Conservation (phyloP, 2,329 filamentous ascomycete species). For the Aphanocladium album region DNA sequence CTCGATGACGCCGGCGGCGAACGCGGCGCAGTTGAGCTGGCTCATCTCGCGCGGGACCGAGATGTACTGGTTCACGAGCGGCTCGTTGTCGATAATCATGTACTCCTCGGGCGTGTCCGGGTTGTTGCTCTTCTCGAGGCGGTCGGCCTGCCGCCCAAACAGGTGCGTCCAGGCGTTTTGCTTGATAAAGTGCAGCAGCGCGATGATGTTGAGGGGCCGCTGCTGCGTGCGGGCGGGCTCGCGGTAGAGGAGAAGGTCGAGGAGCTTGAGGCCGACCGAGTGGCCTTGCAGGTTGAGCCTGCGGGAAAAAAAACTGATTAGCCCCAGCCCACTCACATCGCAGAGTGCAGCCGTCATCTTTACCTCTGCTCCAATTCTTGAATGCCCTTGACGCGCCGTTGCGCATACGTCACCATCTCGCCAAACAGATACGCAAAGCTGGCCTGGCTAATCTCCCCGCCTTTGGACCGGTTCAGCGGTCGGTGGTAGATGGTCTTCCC, state of each 20-base stretch:
- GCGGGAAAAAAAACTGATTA: slow-evolving; percentile 4
- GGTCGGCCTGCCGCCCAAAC: slow-evolving; percentile 85
- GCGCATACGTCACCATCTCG: slow-evolving; percentile 95
- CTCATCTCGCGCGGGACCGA: slow-evolving; percentile 92
- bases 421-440: slow-evolving; percentile 95
- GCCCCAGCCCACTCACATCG: too few species aligned
- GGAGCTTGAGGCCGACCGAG: slow-evolving; percentile 85
- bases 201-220: slow-evolving; percentile 81
- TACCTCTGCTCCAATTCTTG: slow-evolving; percentile 90
- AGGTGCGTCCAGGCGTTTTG: slow-evolving; percentile 88
- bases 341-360: slow-evolving; percentile 17
- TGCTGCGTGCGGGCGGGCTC: slow-evolving; percentile 64
- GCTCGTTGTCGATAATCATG: slow-evolving; percentile 99
- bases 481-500: slow-evolving; percentile 98
- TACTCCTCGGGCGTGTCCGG: slow-evolving; percentile 87
- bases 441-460: slow-evolving; percentile 82
- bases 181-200: slow-evolving; percentile 92
- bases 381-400: slow-evolving; percentile 83
- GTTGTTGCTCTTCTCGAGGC: slow-evolving; percentile 81
- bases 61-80: slow-evolving; percentile 90
- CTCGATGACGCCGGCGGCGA: slow-evolving; percentile 91
- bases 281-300: slow-evolving; percentile 90
- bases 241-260: slow-evolving; percentile 90
- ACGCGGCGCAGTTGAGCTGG: slow-evolving; percentile 93
- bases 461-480: slow-evolving; percentile 83